These are phyloP conservation scores for Phytophthora hybrid DNA, from an alignment of 352 stramenopile genomes.

Conservation along the genomic window DNA sequence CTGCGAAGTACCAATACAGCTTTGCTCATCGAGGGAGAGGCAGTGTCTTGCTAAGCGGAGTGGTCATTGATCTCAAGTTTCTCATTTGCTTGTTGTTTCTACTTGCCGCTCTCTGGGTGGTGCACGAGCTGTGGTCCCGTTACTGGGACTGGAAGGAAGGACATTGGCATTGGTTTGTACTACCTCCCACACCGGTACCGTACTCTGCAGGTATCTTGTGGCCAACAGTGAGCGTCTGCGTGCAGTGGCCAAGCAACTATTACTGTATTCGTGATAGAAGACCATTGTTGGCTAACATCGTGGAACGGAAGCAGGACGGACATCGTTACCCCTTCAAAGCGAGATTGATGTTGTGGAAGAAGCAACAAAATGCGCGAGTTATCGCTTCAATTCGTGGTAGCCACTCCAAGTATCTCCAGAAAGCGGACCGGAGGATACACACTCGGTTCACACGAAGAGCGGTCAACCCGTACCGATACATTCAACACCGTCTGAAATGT, in stretches of 20 bases:
- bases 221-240: conserved; percentile 20
- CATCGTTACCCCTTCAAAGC: not conserved
- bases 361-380: not conserved
- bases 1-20: conserved; percentile 28
- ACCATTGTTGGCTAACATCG: not conserved
- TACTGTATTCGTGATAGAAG: conserved; percentile 15
- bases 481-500: conserved; percentile 28
- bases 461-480: conserved; percentile 10
- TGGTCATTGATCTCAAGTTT: conserved; percentile 41
- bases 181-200: conserved; percentile 21
- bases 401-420: not conserved
- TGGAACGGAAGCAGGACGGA: not conserved
- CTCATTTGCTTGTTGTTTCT: conserved; percentile 24
- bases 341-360: not conserved
- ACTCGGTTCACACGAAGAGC: not conserved
- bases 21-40: conserved; percentile 19
- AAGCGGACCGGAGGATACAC: not conserved
- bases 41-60: conserved; percentile 21
- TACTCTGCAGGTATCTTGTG: conserved; percentile 26
- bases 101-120: not conserved
- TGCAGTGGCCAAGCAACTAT: conserved; percentile 21
- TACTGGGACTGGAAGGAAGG: not conserved
- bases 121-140: not conserved
- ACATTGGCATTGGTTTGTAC: not conserved
- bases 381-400: not conserved